A percentile compares a stretch with the other conserved stretches of the same genome.
phyloP scores from a whole-genome alignment of 2,329 filamentous ascomycete species.

The Penicillium janthinellum region DNA sequence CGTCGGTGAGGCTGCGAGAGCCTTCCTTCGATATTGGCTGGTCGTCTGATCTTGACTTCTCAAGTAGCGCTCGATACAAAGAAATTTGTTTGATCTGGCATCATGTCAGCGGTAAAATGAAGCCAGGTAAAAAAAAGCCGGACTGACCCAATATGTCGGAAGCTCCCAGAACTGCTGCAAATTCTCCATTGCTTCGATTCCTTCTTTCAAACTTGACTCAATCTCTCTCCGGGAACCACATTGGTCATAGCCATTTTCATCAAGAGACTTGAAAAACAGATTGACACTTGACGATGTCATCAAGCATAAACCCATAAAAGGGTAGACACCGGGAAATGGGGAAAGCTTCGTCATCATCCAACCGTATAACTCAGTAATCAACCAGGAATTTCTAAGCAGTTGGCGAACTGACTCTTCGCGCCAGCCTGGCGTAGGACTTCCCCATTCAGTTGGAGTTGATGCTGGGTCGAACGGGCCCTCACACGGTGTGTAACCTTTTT shows the following conservation, averaged over 20 bases:
- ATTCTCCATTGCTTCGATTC: slow-evolving; percentile 1
- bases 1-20: neutral
- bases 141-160: slow-evolving; percentile 1
- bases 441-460: slow-evolving; percentile 1
- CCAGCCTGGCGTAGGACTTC: neutral
- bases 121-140: too few species aligned
- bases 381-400: neutral
- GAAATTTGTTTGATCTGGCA: slow-evolving; percentile 1
- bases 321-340: slow-evolving; percentile 3
- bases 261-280: neutral
- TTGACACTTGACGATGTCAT: slow-evolving; percentile 1
- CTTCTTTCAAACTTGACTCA: neutral
- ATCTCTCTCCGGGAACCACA: neutral
- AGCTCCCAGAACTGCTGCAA: neutral
- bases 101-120: neutral
- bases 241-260: neutral
- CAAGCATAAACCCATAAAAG: slow-evolving; percentile 2
- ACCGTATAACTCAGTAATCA: neutral
- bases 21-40: neutral
- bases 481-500: neutral
- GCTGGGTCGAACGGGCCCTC: neutral
- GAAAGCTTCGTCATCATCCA: neutral
- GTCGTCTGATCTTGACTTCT: neutral
- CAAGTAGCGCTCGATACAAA: neutral
- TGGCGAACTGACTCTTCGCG: neutral